phyloP scores from a whole-genome alignment of 371 early-diverging fungal species.

The Capillidium heterosporum region DNA sequence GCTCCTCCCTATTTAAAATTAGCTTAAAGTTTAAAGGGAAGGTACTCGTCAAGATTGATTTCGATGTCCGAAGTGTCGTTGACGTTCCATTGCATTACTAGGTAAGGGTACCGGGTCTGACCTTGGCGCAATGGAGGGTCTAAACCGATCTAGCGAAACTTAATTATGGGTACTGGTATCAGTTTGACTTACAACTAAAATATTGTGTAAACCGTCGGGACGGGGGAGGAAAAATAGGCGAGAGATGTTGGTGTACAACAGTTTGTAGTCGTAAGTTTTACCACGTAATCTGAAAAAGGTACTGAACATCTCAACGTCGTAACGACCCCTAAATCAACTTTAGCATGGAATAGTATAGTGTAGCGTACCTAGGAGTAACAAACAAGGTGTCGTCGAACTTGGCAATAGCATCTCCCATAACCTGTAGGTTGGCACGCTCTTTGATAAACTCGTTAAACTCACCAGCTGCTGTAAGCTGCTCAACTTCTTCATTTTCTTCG shows the following conservation, averaged over 20 bases:
- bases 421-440: conserved; percentile 70
- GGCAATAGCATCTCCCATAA: conserved; percentile 75
- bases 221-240: conserved; percentile 76
- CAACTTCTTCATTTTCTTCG: conserved; percentile 16
- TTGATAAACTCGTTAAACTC: conserved; percentile 84
- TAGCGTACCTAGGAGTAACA: conserved; percentile 57
- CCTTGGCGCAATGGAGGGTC: conserved; percentile 98
- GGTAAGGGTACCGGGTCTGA: conserved; percentile 92
- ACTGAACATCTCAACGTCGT: conserved; percentile 85
- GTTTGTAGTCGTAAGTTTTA: conserved; percentile 94
- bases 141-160: conserved; percentile 45
- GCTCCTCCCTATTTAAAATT: conserved; percentile 18
- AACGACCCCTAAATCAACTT: conserved; percentile 54
- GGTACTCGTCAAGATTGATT: conserved; percentile 54
- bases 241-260: conserved; percentile 67
- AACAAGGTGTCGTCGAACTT: conserved; percentile 77
- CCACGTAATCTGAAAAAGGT: conserved; percentile 87
- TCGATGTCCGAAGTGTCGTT: conserved; percentile 79
- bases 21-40: neutral
- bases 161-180: neutral
- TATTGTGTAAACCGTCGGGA: conserved; percentile 79
- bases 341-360: neutral
- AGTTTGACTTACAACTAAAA: conserved; percentile 48
- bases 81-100: conserved; percentile 89
- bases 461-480: conserved; percentile 49